These are phyloP conservation scores for Lasiosphaeriaceae sp. DNA, from an alignment of 495 filamentous ascomycete species.

Conservation along the genomic window DNA sequence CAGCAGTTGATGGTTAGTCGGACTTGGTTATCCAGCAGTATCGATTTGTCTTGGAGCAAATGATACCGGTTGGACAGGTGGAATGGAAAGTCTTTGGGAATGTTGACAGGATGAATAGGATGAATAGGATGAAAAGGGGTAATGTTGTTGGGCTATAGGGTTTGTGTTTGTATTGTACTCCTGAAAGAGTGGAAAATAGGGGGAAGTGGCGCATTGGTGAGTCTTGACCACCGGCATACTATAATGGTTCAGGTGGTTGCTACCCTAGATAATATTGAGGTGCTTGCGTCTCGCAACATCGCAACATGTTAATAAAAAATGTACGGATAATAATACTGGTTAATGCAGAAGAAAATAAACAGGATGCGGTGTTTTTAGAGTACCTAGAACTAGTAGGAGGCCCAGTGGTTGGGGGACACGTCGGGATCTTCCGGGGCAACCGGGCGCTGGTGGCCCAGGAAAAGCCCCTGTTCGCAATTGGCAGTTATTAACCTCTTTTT, in stretches of 20 bases:
- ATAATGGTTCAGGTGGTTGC: no score
- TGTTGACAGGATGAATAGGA: not conserved
- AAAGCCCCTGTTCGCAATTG: not conserved
- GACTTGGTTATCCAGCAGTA: constrained; percentile 1
- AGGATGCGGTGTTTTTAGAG: no score
- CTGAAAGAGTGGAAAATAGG: no score
- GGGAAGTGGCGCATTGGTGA: no score
- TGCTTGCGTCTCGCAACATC: no score
- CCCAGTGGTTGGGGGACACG: not conserved
- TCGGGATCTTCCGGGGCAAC: not conserved
- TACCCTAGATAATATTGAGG: no score
- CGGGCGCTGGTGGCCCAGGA: not conserved
- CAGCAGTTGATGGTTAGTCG: not conserved
- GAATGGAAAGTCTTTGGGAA: not conserved
- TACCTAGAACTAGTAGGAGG: not conserved
- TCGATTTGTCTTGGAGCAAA: constrained; percentile 3
- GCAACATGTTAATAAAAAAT: no score
- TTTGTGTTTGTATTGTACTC: no score
- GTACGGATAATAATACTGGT: no score
- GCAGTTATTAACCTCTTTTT: not conserved
- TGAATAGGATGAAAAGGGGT: not conserved
- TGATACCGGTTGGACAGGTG: constrained; percentile 6
- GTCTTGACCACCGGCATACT: no score
- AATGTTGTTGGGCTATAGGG: not conserved
- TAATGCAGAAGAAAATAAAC: no score